Evolutionary conservation across 345 rosid species (phyloP).

Genomic region (thale cress (Arabidopsis thaliana)): DNA sequence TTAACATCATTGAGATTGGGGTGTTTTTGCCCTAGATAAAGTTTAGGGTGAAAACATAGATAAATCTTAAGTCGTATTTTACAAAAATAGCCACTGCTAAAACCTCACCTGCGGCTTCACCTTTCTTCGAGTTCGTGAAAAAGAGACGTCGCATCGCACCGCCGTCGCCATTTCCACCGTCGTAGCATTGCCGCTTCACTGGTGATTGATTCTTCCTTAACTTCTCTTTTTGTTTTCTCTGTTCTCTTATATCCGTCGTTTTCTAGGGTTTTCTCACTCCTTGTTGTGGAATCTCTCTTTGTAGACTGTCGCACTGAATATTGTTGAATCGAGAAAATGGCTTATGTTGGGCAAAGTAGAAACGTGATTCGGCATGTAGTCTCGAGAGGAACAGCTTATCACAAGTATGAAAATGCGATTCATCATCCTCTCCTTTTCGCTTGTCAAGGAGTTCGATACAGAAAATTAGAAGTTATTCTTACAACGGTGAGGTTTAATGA

Average conservation of each 20-base stretch:
- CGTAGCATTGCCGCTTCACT: neutral
- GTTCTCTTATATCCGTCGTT: neutral
- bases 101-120: constrained; percentile 15
- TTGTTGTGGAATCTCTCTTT: neutral
- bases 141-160: constrained; percentile 25
- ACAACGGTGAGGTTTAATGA: constrained; percentile 61
- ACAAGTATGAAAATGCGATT: constrained; percentile 49
- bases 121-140: constrained; percentile 8
- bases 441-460: constrained; percentile 81
- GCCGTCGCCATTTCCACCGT: constrained; percentile 28
- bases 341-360: constrained; percentile 37
- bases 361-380: constrained; percentile 45
- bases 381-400: constrained; percentile 31
- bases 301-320: neutral
- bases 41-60: neutral
- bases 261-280: neutral
- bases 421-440: constrained; percentile 71
- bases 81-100: constrained; percentile 18
- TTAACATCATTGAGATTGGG: neutral
- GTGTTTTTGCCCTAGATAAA: neutral
- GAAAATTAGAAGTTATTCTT: constrained; percentile 88
- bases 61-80: neutral
- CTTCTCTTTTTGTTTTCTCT: neutral
- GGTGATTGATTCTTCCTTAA: constrained; percentile 17
- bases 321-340: constrained; percentile 34